Percentiles rank a stretch among this genome's conserved stretches.
Evolutionary conservation across 2,329 filamentous ascomycete species (phyloP).

Genomic region (Spiromastix sp.): DNA sequence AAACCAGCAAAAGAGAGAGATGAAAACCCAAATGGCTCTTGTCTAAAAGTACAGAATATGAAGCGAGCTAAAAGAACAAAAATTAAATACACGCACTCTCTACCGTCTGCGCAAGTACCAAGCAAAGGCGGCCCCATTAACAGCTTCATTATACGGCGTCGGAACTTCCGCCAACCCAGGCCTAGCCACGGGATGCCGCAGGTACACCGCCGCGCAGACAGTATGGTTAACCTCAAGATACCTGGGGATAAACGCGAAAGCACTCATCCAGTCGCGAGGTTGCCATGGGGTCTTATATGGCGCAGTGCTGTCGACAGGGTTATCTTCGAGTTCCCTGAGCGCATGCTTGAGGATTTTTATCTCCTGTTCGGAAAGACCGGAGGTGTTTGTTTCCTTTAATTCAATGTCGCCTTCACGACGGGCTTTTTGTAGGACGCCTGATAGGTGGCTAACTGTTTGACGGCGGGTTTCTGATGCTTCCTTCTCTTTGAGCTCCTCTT

Average conservation of each 20-base stretch:
- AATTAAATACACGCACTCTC: conserved; percentile 12
- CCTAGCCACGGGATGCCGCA: conserved; percentile 84
- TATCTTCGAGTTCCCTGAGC: conserved; percentile 56
- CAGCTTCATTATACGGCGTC: conserved; percentile 61
- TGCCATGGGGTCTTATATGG: conserved; percentile 88
- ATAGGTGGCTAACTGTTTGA: neutral
- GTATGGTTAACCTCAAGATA: conserved; percentile 98
- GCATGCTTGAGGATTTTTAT: conserved; percentile 42
- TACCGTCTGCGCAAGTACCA: conserved; percentile 86
- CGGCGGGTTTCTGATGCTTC: conserved; percentile 13
- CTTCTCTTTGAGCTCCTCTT: too few relatives aligned
- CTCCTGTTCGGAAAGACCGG: conserved; percentile 39
- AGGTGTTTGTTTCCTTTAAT: conserved; percentile 28
- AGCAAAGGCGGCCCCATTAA: conserved; percentile 76
- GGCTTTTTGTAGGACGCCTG: conserved; percentile 22
- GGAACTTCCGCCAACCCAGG: conserved; percentile 73
- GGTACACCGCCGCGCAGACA: conserved; percentile 88
- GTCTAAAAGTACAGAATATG: neutral
- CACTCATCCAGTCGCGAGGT: conserved; percentile 74
- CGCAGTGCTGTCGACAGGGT: conserved; percentile 65
- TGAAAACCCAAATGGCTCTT: too few relatives aligned
- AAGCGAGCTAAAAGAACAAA: neutral
- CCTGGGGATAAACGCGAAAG: conserved; percentile 88
- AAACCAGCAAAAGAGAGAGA: neutral
- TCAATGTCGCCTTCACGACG: conserved; percentile 20